Evolutionary conservation across 2,329 filamentous ascomycete genomes (phyloP), one percentile per base, ranked within the genome.

Genomic region (Mollisiaceae sp.): DNA sequence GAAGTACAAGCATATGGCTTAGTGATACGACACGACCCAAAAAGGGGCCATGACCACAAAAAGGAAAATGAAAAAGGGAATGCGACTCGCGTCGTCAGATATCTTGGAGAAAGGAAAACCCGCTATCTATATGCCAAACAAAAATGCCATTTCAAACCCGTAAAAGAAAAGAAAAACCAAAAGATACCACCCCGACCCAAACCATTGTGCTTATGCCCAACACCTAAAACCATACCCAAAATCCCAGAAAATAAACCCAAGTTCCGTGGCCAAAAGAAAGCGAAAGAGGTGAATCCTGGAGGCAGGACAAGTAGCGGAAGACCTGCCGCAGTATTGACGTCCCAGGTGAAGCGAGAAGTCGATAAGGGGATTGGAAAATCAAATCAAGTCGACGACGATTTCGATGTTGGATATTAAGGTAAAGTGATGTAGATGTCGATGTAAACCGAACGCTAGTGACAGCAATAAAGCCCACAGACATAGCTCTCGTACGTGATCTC

Each of bases 401-500:
- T 22, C 24, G 4, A 11, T 50, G n/a, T 50, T 50, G n/a, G 2
- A 14, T 50, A 24, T 50, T 50, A 24, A 50, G n/a, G 43, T 41
- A 41, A 9, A 18, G 4, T 4, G 38, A 41, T 45, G 43, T 8
- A 45, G 18, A 20, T 45, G 43, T 41, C 11, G 38, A 18, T 32
- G 27, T 32, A 43, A 18, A 15, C n/a, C 41, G 41, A 18, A 43
- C n/a, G 41, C 41, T 43, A 43, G 41, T 15, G n/a, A 43, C 41
- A 43, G 6, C 45, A 50, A 22, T 22, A 54, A 54, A 54, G 4
- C 35, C 57, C 36, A 47, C 39, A 47, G 43, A 54, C 22, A 54
- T 32, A 27, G 63, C 60, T 66, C 41, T 63, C 60, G 64, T 66
- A 45, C 64, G 58, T 66, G 64, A 66, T 66, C 64, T 66, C 64